Evolutionary conservation across 768 basidiomycete genomes (phyloP), one percentile per base, ranked within the genome.

Genomic region (Scleroderma citrinum): DNA sequence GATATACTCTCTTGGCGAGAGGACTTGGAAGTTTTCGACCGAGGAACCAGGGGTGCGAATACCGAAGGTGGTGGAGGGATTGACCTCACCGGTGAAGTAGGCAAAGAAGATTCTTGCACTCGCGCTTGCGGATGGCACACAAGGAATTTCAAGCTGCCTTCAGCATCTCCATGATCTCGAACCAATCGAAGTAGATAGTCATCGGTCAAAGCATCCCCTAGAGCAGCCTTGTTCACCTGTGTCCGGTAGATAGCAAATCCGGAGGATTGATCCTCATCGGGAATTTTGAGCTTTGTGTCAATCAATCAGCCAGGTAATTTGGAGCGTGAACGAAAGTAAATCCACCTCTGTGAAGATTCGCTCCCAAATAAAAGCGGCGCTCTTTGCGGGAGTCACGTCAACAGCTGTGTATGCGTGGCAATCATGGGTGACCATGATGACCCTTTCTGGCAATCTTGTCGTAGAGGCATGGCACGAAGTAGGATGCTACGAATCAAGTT

Each of bases 181-280:
- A 91, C 92, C 31, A 93, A 74, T 16, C 78, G 74, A 58, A 87
- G 77, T 6, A 98, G 70, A 52, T 72, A 73, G 24, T 90, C 84
- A 52, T 86, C 80, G 12, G 77, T 69, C 29, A 96, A 68, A 7
- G 92, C 80, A 13, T 83, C 82, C 4, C 88, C 82, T 38, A 86
- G 77, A 16, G 86, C 85, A 55, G 75, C 85, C 23, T 80, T 77
- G 50, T 87, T 89, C 58, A 96, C 85, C 66, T 90, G 87, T 1
- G 92, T 95, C 52, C 83, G 85, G 71, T 89, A 92, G 47, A 98
- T 85, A 21, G 83, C 80, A 62, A 85, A 84, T 24, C 76, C 80
- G 7, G 61, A 50, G 7, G 74, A 65, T 61, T 87, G 83, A 49
- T 95, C 90, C 51, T 94, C 93, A 59, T 92, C 90, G 32, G 76